These are phyloP conservation scores for Geotrichum klebahnii DNA, from an alignment of 1,139 yeast genomes.

Conservation along the genomic window DNA sequence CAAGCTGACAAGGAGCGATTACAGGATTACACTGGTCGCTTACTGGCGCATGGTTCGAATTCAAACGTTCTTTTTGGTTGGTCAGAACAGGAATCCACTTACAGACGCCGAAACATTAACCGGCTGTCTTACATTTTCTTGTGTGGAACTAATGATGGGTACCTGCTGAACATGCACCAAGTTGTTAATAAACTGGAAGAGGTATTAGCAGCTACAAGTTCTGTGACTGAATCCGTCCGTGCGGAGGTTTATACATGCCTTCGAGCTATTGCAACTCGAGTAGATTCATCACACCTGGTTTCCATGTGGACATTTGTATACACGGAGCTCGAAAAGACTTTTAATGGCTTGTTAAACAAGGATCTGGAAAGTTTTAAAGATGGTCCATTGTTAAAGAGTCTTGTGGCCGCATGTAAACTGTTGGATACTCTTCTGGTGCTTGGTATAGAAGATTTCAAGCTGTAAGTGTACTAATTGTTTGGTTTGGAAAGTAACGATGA, in stretches of 20 bases:
- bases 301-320: constrained; percentile 70
- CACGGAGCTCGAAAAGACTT: constrained; percentile 54
- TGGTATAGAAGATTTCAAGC: constrained; percentile 72
- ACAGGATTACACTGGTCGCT: constrained; percentile 49
- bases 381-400: constrained; percentile 23
- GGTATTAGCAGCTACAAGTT: constrained; percentile 27
- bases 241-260: constrained; percentile 54
- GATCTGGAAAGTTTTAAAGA: constrained; percentile 23
- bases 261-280: constrained; percentile 59
- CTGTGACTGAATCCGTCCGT: constrained; percentile 35
- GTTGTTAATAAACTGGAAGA: constrained; percentile 49
- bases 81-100: constrained; percentile 67
- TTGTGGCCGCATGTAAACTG: constrained; percentile 62
- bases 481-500: neutral
- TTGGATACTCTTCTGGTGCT: constrained; percentile 68
- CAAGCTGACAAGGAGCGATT: constrained; percentile 56
- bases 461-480: constrained; percentile 34
- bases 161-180: constrained; percentile 48
- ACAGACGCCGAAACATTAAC: constrained; percentile 48
- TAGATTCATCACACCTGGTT: constrained; percentile 59
- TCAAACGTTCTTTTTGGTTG: constrained; percentile 61
- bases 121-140: constrained; percentile 61
- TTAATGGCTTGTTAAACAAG: constrained; percentile 43
- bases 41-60: constrained; percentile 51
- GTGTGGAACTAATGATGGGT: constrained; percentile 57